Base-by-base conservation (phyloP, 805 yeast genomes). In the Zygosaccharomyces bailii region DNA sequence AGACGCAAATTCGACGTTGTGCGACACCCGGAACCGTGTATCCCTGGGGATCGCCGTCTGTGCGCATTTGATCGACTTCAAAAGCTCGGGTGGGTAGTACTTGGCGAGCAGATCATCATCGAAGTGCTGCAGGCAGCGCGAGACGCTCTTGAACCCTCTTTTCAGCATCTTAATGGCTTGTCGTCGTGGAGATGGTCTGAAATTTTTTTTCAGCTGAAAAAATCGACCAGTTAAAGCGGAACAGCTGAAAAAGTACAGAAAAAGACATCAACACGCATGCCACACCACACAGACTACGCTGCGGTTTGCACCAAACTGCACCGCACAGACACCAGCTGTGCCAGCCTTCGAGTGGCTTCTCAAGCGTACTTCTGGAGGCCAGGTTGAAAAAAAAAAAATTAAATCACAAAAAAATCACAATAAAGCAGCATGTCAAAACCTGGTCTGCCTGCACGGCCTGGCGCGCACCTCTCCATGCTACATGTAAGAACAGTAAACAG, bases 21-120 rank as follows among this genome's bases (percentile, higher is more conserved):
- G 66, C 40, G 68, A 63, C 46, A 68, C 71, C 41, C 73, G 73
- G 37, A 67, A 57, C 4, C 63, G 60, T 68, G 80, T 78, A 50
- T 82, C 76, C 39, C 76, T 70, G 14, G 95, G 91, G 41, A 89
- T 80, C 14, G 78, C 73, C 4, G 84, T 71, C 68, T 91, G 96
- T 0, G 97, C 86, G 35, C 84, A 74, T 54, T 84, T 72, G 53
- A 93, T 87, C 42, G 95, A 79, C 60, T 87, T 86, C 50, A 91
- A 76, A 40, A 90, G 73, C 46, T 82, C 84, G 24, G 89, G 86
- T 6, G 91, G 79, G 65, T 91, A 91, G 70, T 82, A 91, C 60
- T 88, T 80, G 37, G 78, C 65, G 53, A 90, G 56, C 33, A 65
- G 53, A 20, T 64, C 61, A 32, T 68, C 54, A 49, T 67, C 52